Conservation (phyloP, 106 monocot genomes). For the Dactylorhiza incarnata region DNA sequence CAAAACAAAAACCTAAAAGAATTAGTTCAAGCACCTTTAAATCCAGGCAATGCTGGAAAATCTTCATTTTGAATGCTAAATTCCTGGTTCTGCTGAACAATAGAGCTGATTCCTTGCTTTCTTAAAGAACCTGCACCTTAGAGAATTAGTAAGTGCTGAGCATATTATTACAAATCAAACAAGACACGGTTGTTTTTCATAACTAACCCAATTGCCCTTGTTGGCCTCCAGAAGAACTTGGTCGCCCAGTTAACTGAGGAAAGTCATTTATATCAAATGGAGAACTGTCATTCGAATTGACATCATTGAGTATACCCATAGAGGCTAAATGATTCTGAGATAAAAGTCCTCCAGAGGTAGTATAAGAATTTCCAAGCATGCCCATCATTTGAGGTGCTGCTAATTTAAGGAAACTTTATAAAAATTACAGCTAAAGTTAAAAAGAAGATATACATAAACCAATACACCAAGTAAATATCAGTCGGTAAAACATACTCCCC, state of each 20-base stretch:
- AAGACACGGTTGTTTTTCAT: neutral
- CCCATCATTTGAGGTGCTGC: conserved; percentile 78
- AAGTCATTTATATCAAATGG: conserved; percentile 98
- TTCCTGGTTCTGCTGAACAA: conserved; percentile 97
- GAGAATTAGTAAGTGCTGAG: neutral
- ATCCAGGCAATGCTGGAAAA: conserved; percentile 96
- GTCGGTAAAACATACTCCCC: neutral
- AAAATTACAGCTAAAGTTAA: neutral
- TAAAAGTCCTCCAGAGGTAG: conserved; percentile 60
- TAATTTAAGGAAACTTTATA: conserved; percentile 7
- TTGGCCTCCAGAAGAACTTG: conserved; percentile 89
- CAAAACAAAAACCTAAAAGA: neutral
- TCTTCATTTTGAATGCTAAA: conserved; percentile 99
- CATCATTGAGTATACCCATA: conserved; percentile 87
- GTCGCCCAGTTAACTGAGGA: conserved; percentile 85
- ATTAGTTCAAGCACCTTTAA: conserved; percentile 51
- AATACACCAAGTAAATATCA: neutral
- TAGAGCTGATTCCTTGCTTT: conserved; percentile 89
- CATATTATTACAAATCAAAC: conserved; percentile 1
- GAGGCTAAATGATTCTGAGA: conserved; percentile 66
- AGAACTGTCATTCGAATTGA: conserved; percentile 59
- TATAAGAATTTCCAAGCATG: conserved; percentile 92
- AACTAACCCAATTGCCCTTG: conserved; percentile 78
- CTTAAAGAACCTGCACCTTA: conserved; percentile 60
- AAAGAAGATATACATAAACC: neutral